Evolutionary conservation across 2,329 filamentous ascomycete genomes (phyloP), one percentile per base, ranked within the genome.

Genomic region (Paraconiothyrium brasiliense): DNA sequence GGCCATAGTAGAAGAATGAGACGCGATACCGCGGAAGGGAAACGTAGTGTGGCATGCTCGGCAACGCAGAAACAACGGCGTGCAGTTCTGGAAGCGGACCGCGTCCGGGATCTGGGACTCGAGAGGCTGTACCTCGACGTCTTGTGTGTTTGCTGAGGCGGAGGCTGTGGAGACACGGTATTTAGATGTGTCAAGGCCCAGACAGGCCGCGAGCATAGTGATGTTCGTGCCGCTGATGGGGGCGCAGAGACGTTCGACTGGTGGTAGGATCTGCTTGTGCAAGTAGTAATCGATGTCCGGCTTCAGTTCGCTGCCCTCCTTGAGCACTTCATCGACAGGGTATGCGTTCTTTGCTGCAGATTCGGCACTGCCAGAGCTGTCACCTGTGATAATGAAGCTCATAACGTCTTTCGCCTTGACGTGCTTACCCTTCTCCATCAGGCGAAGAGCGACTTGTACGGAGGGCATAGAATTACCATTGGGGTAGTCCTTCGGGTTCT

Each of bases 241-340:
- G 63, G 94, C 95, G 77, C 95, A 99, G 24, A 99, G 89, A 85
- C 95, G 92, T 82, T 99, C 95, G 30, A 99, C 95, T 0, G 95
- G 95, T 11, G 95, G 95, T 80, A 99, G 93, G 61, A 99, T 97
- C 79, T 99, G 95, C 83, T 99, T 99, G 83, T 93, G 91, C 43
- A 99, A 88, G 78, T 99, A 99, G 87, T 94, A 98, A 76, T 99
- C 95, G n/a, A 97, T 87, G 74, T 99, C 95, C 60, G 94, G 92
- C 60, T 90, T 86, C 7, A 99, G 85, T 1, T 84, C 90, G 1
- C 90, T 89, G 68, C 92, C 91, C 16, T 87, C 75, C 74, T 95
- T 96, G 61, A 92, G 83, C 10, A 97, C 89, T 76, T 99, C 95
- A 60, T 93, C 90, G 1, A 92, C 90, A 5, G 91, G 90, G 77